phyloP scores from a whole-genome alignment of 1,284 basidiomycete species.

The Ganoderma boninense region DNA sequence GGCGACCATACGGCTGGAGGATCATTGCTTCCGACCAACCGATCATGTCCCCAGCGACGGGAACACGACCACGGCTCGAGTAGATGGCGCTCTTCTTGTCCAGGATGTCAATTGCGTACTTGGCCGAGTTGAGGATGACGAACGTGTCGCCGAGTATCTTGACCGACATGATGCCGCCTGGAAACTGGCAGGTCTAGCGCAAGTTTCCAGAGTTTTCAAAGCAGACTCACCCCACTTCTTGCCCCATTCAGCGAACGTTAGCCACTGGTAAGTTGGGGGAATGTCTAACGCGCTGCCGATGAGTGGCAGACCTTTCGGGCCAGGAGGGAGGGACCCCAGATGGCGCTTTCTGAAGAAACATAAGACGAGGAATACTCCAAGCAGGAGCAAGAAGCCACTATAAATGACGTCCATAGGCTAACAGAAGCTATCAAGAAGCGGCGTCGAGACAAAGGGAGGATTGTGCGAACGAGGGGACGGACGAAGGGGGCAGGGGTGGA shows the following conservation, averaged over 20 bases:
- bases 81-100: constrained; percentile 74
- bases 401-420: constrained; percentile 10
- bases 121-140: constrained; percentile 64
- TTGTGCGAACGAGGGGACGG: background rate
- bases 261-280: constrained; percentile 50
- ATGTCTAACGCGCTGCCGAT: constrained; percentile 35
- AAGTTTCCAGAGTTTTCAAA: background rate
- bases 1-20: constrained; percentile 66
- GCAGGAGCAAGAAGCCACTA: constrained; percentile 8
- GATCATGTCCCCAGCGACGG: constrained; percentile 57
- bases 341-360: constrained; percentile 35
- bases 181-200: too few relatives aligned
- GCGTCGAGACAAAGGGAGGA: background rate
- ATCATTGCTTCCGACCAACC: constrained; percentile 73
- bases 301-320: constrained; percentile 33
- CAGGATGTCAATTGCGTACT: constrained; percentile 64
- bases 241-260: constrained; percentile 63
- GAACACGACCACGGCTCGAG: constrained; percentile 65
- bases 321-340: constrained; percentile 26
- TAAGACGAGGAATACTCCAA: constrained; percentile 27
- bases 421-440: background rate
- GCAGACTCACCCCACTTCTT: constrained; percentile 40
- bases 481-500: background rate
- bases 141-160: constrained; percentile 67
- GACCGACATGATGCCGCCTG: constrained; percentile 67